Percentiles rank a stretch among this genome's conserved stretches.
Evolutionary conservation across 23 red algal genomes (phyloP).

Genomic region (Agarophyton chilense): DNA sequence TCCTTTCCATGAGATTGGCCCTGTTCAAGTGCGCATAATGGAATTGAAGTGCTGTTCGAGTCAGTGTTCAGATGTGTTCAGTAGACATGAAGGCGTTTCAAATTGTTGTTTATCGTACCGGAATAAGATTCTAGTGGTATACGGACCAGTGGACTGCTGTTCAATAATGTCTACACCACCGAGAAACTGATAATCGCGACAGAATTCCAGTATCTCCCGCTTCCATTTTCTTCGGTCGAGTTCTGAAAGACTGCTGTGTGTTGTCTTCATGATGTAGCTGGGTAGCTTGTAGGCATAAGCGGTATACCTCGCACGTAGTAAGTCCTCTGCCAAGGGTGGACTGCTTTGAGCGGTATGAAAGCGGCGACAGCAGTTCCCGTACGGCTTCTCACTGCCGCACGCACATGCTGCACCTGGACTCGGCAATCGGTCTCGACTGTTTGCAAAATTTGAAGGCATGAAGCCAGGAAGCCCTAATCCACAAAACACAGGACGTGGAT

Average conservation of each 20-base stretch:
- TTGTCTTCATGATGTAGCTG: conserved; percentile 97
- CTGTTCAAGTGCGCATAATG: not conserved
- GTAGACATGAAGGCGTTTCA: not conserved
- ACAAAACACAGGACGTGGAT: not conserved
- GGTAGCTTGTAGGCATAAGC: conserved; percentile 87
- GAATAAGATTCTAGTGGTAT: conserved; percentile 81
- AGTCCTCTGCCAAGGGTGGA: conserved; percentile 70
- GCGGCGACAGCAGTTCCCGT: conserved; percentile 84
- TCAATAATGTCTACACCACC: conserved; percentile 87
- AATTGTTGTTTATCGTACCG: conserved; percentile 31
- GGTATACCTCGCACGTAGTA: conserved; percentile 84
- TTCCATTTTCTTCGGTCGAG: conserved; percentile 81
- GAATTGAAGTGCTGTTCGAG: not conserved
- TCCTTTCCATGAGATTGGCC: conserved; percentile 44
- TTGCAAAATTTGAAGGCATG: not conserved
- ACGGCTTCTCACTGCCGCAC: conserved; percentile 78
- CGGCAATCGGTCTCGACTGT: conserved; percentile 47
- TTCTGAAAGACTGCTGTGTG: conserved; percentile 64
- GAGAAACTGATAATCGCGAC: conserved; percentile 84
- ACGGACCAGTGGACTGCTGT: conserved; percentile 73
- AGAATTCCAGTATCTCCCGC: conserved; percentile 94
- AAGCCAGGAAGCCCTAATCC: conserved; percentile 20
- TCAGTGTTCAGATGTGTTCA: not conserved
- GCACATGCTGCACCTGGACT: conserved; percentile 48
- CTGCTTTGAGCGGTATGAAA: conserved; percentile 71